A percentile compares a stretch with the other conserved stretches of the same genome.
Conservation (phyloP, 805 yeast species). For the Nadsonia fulvescens region DNA sequence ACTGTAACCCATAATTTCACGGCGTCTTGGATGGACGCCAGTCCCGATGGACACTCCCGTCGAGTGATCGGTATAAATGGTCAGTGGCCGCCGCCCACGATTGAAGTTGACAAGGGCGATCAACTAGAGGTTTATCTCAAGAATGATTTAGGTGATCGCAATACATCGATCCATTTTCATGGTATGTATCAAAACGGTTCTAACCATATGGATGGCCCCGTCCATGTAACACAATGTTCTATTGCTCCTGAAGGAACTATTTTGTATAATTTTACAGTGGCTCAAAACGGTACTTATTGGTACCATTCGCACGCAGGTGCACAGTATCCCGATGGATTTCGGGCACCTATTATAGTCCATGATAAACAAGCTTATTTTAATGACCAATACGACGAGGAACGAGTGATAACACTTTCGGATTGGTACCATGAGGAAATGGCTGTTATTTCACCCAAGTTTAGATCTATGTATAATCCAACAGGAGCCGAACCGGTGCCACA, state of each 20-base stretch:
- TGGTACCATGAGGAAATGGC: constrained; percentile 67
- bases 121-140: constrained; percentile 50
- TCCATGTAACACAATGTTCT: constrained; percentile 78
- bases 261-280: constrained; percentile 77
- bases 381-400: constrained; percentile 62
- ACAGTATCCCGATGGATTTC: constrained; percentile 79
- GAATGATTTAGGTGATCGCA: constrained; percentile 51
- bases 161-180: constrained; percentile 81
- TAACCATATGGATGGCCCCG: constrained; percentile 80
- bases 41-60: constrained; percentile 42
- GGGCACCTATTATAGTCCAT: constrained; percentile 46
- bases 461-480: constrained; percentile 71
- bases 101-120: constrained; percentile 67
- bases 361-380: constrained; percentile 44
- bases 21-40: constrained; percentile 22
- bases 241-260: constrained; percentile 60
- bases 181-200: constrained; percentile 75
- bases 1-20: constrained; percentile 21
- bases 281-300: constrained; percentile 88
- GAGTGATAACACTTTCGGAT: constrained; percentile 50
- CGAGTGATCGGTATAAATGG: constrained; percentile 47
- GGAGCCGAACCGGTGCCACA: constrained; percentile 98
- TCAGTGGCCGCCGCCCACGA: constrained; percentile 73
- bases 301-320: constrained; percentile 87
- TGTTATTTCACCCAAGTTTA: constrained; percentile 33